Percentiles rank a stretch among this genome's conserved stretches.
These are phyloP conservation scores for Ophiostoma sp. DNA, from an alignment of 2,329 filamentous ascomycete species.

Conservation along the genomic window DNA sequence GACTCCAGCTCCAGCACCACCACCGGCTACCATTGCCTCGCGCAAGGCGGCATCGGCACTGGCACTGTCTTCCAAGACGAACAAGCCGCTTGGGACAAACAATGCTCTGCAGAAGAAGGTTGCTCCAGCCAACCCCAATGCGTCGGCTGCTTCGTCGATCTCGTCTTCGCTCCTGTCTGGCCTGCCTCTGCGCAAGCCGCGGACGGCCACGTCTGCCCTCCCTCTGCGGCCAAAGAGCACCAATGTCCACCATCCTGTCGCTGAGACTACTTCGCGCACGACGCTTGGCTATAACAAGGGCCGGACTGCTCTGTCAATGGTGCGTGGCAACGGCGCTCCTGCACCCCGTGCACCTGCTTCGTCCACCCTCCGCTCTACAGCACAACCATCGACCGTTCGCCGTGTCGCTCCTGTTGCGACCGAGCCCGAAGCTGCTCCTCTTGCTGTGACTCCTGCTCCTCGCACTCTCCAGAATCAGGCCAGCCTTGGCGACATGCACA, in stretches of 20 bases:
- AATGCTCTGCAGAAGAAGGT: conserved; percentile 31
- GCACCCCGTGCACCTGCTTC: conserved; percentile 39
- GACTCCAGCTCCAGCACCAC: conserved; percentile 3
- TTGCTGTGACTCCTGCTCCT: neutral
- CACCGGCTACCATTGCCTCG: conserved; percentile 55
- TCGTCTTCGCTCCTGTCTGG: conserved; percentile 22
- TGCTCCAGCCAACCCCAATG: conserved; percentile 10
- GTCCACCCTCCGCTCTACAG: conserved; percentile 5
- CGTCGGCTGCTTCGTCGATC: conserved; percentile 28
- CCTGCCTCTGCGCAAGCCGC: conserved; percentile 26
- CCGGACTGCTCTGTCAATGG: conserved; percentile 54
- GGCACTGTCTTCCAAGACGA: conserved; percentile 40
- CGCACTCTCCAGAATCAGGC: neutral
- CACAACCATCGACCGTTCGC: neutral
- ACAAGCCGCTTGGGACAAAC: neutral
- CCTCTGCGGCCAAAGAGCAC: conserved; percentile 24
- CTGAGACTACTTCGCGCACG: conserved; percentile 69
- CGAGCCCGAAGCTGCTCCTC: neutral
- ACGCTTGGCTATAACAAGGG: conserved; percentile 87
- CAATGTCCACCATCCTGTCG: conserved; percentile 37
- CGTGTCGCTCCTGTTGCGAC: neutral
- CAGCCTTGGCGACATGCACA: neutral
- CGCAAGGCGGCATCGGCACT: conserved; percentile 57
- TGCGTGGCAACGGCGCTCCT: conserved; percentile 39
- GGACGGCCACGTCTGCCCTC: conserved; percentile 7